Conservation (phyloP, 2,329 filamentous ascomycete genomes). For the Rutstroemia sp. region DNA sequence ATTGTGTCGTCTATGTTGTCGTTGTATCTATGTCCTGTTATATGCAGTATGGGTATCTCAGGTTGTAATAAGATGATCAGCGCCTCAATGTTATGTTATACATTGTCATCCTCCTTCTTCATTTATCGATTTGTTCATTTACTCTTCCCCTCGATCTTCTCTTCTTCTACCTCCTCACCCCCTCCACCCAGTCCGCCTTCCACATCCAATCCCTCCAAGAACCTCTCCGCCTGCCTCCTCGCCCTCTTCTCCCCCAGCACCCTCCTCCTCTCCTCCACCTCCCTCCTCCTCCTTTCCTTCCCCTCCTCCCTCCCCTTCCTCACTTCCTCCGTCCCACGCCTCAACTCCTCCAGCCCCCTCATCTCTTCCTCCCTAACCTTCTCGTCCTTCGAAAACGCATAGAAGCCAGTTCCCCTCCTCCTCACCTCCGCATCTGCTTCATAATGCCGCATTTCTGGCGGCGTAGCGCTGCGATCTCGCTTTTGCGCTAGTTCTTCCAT, state of each 20-base stretch:
- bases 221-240: slow-evolving; percentile 64
- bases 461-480: slow-evolving; percentile 72
- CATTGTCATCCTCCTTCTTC: neutral
- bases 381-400: slow-evolving; percentile 75
- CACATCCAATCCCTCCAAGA: slow-evolving; percentile 53
- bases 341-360: slow-evolving; percentile 56
- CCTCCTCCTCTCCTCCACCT: slow-evolving; percentile 52
- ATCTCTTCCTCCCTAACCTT: slow-evolving; percentile 62
- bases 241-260: slow-evolving; percentile 42
- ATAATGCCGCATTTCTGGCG: slow-evolving; percentile 76
- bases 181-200: slow-evolving; percentile 15
- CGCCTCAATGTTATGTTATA: no score
- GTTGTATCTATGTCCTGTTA: no score
- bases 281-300: slow-evolving; percentile 49
- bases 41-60: no score
- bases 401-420: slow-evolving; percentile 86
- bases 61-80: no score
- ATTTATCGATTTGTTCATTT: neutral
- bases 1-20: no score
- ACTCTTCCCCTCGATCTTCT: neutral
- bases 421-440: slow-evolving; percentile 77
- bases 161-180: neutral
- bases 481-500: slow-evolving; percentile 76
- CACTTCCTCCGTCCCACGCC: slow-evolving; percentile 57
- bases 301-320: slow-evolving; percentile 45